Percentiles rank a stretch among this genome's conserved stretches.
Evolutionary conservation across 176 grass and related monocot species (phyloP).

Genomic region (Carex parvula): DNA sequence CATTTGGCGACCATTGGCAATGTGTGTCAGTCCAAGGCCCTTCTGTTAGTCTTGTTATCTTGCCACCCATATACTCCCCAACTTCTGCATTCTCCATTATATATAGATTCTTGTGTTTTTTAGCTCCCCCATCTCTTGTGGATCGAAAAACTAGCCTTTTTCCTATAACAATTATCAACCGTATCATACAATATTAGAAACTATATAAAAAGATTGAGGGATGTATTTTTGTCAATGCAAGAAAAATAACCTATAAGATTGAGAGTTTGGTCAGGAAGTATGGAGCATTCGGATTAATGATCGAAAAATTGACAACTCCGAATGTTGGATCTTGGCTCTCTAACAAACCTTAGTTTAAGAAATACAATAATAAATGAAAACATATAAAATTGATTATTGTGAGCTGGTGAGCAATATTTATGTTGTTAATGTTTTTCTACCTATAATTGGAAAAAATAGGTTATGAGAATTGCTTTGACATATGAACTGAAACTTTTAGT

Average conservation of each 20-base stretch:
- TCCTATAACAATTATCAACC: neutral
- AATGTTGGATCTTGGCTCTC: too few species aligned
- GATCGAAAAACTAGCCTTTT: slow-evolving; percentile 33
- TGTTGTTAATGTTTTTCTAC: neutral
- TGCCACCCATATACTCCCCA: slow-evolving; percentile 15
- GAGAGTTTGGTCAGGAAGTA: too few species aligned
- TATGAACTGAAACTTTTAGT: neutral
- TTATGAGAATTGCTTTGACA: neutral
- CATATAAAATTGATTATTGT: neutral
- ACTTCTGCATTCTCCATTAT: slow-evolving; percentile 29
- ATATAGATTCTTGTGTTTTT: slow-evolving; percentile 35
- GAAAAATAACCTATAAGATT: too few species aligned
- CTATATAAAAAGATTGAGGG: neutral
- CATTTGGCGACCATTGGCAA: slow-evolving; percentile 37
- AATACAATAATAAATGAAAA: too few species aligned
- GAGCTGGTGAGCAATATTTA: neutral
- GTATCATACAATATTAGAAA: neutral
- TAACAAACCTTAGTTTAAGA: too few species aligned
- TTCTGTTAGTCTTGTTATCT: slow-evolving; percentile 17
- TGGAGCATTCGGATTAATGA: too few species aligned
- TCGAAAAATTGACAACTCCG: too few species aligned
- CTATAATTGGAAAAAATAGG: neutral
- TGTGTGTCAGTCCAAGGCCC: slow-evolving; percentile 35
- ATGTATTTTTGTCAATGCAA: neutral
- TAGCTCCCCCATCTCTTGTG: neutral